phyloP scores from a whole-genome alignment of 2,329 filamentous ascomycete genomes.

The Aspergillus sp. region DNA sequence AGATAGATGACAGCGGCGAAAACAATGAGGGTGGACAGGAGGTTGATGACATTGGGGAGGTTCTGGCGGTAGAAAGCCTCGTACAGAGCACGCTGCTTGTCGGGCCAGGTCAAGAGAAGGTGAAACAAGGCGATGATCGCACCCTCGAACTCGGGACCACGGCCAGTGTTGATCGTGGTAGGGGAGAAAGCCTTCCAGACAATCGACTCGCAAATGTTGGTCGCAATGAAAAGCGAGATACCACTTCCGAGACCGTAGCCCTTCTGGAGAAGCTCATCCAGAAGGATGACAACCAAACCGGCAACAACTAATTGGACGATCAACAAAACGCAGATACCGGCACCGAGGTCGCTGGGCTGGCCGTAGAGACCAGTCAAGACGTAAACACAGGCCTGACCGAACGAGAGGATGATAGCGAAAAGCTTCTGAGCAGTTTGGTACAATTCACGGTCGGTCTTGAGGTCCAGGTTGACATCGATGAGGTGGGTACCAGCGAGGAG shows the following conservation, averaged over 20 bases:
- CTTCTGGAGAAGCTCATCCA: constrained; percentile 98
- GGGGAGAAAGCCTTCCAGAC: constrained; percentile 99
- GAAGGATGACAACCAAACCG: constrained; percentile 96
- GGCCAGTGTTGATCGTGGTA: constrained; percentile 97
- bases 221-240: constrained; percentile 98
- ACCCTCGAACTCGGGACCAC: constrained; percentile 97
- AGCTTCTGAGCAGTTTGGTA: constrained; percentile 99
- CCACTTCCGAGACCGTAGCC: constrained; percentile 96
- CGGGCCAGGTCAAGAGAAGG: constrained; percentile 94
- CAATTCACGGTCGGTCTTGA: constrained; percentile 98
- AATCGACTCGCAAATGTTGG: constrained; percentile 99
- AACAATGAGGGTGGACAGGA: constrained; percentile 82
- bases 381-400: constrained; percentile 95
- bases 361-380: constrained; percentile 98
- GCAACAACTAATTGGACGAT: constrained; percentile 97
- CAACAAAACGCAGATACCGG: constrained; percentile 94
- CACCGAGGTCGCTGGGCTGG: constrained; percentile 89
- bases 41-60: constrained; percentile 98
- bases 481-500: constrained; percentile 98
- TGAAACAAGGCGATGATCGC: constrained; percentile 97
- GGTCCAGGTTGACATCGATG: constrained; percentile 99
- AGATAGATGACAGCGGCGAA: constrained; percentile 99
- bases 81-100: constrained; percentile 97
- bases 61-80: constrained; percentile 99
- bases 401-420: constrained; percentile 93